Evolutionary conservation across 495 filamentous ascomycete genomes (phyloP), one percentile per base, ranked within the genome.

Genomic region (Neurospora africana): DNA sequence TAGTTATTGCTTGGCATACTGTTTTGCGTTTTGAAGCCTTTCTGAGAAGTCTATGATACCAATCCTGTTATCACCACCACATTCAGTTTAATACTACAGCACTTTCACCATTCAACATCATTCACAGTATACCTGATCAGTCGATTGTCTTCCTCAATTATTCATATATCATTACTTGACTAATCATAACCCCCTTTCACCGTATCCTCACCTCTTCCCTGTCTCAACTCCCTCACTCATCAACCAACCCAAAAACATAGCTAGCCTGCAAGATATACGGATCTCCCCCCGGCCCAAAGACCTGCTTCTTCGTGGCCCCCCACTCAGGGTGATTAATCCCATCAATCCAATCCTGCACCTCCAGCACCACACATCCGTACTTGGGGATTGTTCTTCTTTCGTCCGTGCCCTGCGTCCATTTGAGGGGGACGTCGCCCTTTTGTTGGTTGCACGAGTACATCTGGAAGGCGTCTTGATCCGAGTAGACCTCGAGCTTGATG

Each of bases 311-410:
- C 68, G 80, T 74, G n/a, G n/a, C 72, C 91, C 88, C 89, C 92
- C 92, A 95, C 79, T 91, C 83, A 9, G 91, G 92, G 71, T 93
- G 83, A 79, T 94, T 94, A 81, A 95, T 92, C 30, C 83, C 91
- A 76, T 93, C 92, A 76, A 95, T 94, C 88, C 89, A 95, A 77
- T 90, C 87, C 82, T 89, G 81, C 33, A 88, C 86, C 75, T 89
- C 87, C 75, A 94, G 84, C 35, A 93, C 91, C 68, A 93, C 68
- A 77, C 91, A 95, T 35, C 91, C 91, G 77, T 90, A 90, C 81
- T 92, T 81, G 68, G 89, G 83, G 68, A 89, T 85, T 27, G 81
- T 85, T 23, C 86, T 76, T 35, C 82, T 82, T 72, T 83, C 82
- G 11, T 78, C 73, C 5, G 71, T 35, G 9, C 92, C 91, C 74